Percentiles rank a stretch among this genome's conserved stretches.
Conservation (phyloP, 306 rosid genomes). For the Cicer yamashitae region DNA sequence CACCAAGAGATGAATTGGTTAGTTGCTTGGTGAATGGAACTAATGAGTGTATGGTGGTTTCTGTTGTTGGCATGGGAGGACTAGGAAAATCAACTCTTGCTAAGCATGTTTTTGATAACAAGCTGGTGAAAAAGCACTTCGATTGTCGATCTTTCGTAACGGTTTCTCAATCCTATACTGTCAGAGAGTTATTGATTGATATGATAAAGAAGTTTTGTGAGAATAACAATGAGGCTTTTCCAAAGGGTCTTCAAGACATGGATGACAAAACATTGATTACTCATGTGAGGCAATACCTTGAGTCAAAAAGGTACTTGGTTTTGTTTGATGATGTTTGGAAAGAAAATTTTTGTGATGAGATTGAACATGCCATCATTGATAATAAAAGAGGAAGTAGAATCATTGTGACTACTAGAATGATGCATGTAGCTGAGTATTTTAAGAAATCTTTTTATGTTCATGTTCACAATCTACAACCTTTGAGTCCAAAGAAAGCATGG, state of each 20-base stretch:
- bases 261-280: not conserved
- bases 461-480: constrained; percentile 15
- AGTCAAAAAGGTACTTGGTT: constrained; percentile 37
- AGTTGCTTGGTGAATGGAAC: not conserved
- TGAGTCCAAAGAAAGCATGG: constrained; percentile 23
- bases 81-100: constrained; percentile 47
- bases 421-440: constrained; percentile 20
- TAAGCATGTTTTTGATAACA: constrained; percentile 23
- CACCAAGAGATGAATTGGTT: constrained; percentile 33
- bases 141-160: constrained; percentile 28
- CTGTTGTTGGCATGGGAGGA: constrained; percentile 54
- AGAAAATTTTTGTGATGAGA: constrained; percentile 26
- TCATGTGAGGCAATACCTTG: constrained; percentile 27
- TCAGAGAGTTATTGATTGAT: constrained; percentile 12
- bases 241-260: not conserved
- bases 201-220: constrained; percentile 37
- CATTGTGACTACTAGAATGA: constrained; percentile 41
- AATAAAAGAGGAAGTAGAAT: constrained; percentile 20
- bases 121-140: constrained; percentile 13
- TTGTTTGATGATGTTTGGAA: constrained; percentile 50
- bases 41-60: not conserved
- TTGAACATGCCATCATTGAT: constrained; percentile 27
- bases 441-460: constrained; percentile 25
- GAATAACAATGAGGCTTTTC: constrained; percentile 11
- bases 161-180: constrained; percentile 36